A percentile compares a stretch with the other conserved stretches of the same genome.
Conservation (phyloP, 1,284 basidiomycete species). For the Trichosporon sp. region DNA sequence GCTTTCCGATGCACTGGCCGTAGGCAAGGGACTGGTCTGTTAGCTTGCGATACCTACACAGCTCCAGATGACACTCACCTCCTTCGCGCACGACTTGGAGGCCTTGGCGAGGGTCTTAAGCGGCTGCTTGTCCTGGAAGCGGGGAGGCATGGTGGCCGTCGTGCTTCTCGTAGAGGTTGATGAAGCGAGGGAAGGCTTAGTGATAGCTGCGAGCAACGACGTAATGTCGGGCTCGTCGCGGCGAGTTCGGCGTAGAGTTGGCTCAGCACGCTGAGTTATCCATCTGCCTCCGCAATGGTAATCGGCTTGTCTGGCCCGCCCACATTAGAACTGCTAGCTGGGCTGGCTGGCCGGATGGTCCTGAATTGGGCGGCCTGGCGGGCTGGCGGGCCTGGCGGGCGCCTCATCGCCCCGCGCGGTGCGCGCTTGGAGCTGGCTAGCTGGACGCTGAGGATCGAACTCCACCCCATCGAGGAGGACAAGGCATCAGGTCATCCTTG, state of each 20-base stretch:
- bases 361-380: not conserved
- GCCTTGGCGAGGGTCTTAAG: slow-evolving; percentile 53
- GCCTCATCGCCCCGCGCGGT: slow-evolving; percentile 7
- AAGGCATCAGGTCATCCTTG: slow-evolving; percentile 8
- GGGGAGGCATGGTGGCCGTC: slow-evolving; percentile 32
- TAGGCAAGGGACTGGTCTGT: slow-evolving; percentile 55
- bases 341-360: not conserved
- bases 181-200: too few relatives aligned
- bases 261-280: too few relatives aligned
- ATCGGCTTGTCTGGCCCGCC: slow-evolving; percentile 3
- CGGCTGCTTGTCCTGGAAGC: slow-evolving; percentile 50
- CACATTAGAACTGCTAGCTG: not conserved
- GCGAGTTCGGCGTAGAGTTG: not conserved
- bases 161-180: not conserved
- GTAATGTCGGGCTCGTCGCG: slow-evolving; percentile 1
- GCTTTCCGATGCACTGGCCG: slow-evolving; percentile 57
- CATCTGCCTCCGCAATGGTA: not conserved
- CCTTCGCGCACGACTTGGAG: slow-evolving; percentile 47
- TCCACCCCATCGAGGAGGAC: not conserved
- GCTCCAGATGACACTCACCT: slow-evolving; percentile 36
- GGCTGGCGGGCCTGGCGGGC: not conserved
- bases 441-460: not conserved
- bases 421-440: not conserved
- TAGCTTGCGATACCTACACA: too few relatives aligned
- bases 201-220: not conserved